Evolutionary conservation across 805 yeast genomes (phyloP), one percentile per base, ranked within the genome.

Genomic region (Starmerella davenportii): DNA sequence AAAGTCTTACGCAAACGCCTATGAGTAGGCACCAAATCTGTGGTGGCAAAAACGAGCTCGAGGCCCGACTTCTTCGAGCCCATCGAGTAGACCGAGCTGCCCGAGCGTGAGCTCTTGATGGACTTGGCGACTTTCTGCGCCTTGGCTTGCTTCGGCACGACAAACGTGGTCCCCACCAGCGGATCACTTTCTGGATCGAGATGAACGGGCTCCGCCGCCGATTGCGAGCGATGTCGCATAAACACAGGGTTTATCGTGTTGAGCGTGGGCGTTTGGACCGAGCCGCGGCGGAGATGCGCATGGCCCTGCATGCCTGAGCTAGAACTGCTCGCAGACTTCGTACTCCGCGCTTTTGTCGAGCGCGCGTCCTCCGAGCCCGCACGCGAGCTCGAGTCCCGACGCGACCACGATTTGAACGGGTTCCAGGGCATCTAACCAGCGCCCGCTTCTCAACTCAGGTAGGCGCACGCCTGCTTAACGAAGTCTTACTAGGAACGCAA

Each of bases 111-210:
- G 13, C 11, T 7, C 9, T 14, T 29, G 5, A 14, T 29, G 8
- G 19, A 15, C 9, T 29, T 29, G 11, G 15, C 15, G 16, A 14
- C 19, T 14, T 29, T 7, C 19, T 29, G 8, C 15, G 32, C 19
- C 13, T 29, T 29, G 19, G 5, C 13, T 7, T 14, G 8, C 13
- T n/a, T 29, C 5, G 32, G 32, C 5, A 29, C 19, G 14, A 21
- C 35, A 37, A 23, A 20, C 31, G n/a, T 21, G 33, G 38, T n/a
- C 20, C 21, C 34, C 13, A 21, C 19, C 16, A 36, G 23, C 20
- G 35, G 38, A 11, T 27, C 39, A 11, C 35, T 25, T n/a, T 34
- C 41, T 14, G 35, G 34, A 27, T 34, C 38, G 21, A 38, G 35
- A 29, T 29, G 32, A 7, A 29, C 15, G 13, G 32, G 32, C 19